Base-by-base conservation (phyloP, 805 yeast genomes). In the Myxozyma vanderwaltii region DNA sequence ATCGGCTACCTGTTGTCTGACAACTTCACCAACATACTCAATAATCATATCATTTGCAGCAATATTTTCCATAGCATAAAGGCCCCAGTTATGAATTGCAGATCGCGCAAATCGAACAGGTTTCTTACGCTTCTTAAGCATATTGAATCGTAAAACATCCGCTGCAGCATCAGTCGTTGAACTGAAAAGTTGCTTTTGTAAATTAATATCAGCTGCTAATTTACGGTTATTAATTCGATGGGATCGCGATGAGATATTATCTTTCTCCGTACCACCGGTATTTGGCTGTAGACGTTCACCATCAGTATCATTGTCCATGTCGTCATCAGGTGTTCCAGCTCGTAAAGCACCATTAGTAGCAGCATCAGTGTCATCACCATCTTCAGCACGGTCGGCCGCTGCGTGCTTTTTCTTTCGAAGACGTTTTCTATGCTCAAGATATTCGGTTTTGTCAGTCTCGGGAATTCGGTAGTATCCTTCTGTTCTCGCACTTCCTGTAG, bases 71-170 rank as follows among this genome's bases (percentile, higher is more conserved):
- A 89, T 76, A 0, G 99, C 99, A 74, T 91, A 94, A 40, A 94
- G 76, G 0, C 99, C 99, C 99, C 99, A 94, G 70, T 92, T 90
- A 72, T 94, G 99, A 69, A 94, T 94, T 0, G 97, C 96, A 1
- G 97, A 91, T 54, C 98, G 79, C 0, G 97, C 97, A 78, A 91
- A 91, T n/a, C 94, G 86, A 7, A 92, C 97, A 0, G 96, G 96
- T 69, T 92, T 92, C 72, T 87, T 89, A 63, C 97, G 81, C 70
- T 89, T 91, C 65, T 89, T 88, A 67, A 92, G 80, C 63, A 92
- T 95, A 71, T 91, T 92, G 74, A 90, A 80, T 45, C 89, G 86
- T 66, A 91, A 76, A 4, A 89, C 81, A 68, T 90, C 97, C 0
- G 88, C 85, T 2, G 47, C 58, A 1, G 50, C 51, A 67, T 89